phyloP scores from a whole-genome alignment of 2,329 filamentous ascomycete genomes.

The Aspergillus floridensis region DNA sequence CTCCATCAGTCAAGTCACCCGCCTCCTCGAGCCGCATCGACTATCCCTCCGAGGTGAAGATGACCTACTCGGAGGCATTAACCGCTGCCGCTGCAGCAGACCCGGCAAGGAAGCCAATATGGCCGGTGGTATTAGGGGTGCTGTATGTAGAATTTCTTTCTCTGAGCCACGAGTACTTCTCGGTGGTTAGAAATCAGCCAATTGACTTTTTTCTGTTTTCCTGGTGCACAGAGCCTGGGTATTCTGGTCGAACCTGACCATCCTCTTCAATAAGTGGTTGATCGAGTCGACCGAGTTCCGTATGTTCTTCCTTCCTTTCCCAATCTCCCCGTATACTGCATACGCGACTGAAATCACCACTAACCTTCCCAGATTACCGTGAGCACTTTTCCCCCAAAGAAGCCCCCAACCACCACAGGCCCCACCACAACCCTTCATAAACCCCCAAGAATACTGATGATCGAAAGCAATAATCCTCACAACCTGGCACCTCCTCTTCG shows the following conservation, averaged over 20 bases:
- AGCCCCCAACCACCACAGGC: too few relatives aligned
- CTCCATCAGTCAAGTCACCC: background rate
- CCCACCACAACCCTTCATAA: too few relatives aligned
- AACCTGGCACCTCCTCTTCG: constrained; percentile 88
- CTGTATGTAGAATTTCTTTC: constrained; percentile 5
- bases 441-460: too few relatives aligned
- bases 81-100: background rate
- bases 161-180: too few relatives aligned
- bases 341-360: background rate
- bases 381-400: background rate
- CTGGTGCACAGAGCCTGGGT: constrained; percentile 16
- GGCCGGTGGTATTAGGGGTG: constrained; percentile 13
- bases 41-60: background rate
- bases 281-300: constrained; percentile 77
- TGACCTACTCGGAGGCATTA: background rate
- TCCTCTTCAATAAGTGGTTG: constrained; percentile 98
- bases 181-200: too few relatives aligned
- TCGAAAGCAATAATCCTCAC: constrained; percentile 66
- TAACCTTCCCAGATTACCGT: constrained; percentile 17
- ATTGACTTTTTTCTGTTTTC: background rate
- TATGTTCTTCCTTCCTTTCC: constrained; percentile 44
- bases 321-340: too few relatives aligned
- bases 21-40: background rate
- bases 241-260: constrained; percentile 41
- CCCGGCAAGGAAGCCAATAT: background rate